Percentiles rank a stretch among this genome's conserved stretches.
phyloP scores from a whole-genome alignment of 1,284 basidiomycete species.

The Leccinum cinnamomeum region DNA sequence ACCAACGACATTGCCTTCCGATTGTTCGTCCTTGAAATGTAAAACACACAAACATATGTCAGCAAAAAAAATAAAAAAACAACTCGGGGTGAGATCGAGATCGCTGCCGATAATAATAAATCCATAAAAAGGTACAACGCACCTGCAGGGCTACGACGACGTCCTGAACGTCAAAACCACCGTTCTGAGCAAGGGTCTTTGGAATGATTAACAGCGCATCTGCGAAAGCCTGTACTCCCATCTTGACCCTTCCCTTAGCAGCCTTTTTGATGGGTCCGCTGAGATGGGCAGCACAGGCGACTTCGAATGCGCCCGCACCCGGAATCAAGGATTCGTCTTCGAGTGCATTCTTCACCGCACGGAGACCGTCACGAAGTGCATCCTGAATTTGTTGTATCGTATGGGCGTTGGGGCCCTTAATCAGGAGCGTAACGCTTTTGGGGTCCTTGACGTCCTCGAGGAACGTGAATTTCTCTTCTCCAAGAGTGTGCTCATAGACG shows the following conservation, averaged over 20 bases:
- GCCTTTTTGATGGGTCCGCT: conserved; percentile 77
- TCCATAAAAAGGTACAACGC: conserved; percentile 19
- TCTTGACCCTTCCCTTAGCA: conserved; percentile 95
- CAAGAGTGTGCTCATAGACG: conserved; percentile 98
- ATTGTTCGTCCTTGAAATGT: conserved; percentile 77
- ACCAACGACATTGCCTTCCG: conserved; percentile 89
- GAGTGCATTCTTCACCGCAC: conserved; percentile 95
- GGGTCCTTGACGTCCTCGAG: conserved; percentile 96
- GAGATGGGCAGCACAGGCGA: conserved; percentile 89
- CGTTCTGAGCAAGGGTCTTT: conserved; percentile 96
- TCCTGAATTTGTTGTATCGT: conserved; percentile 98
- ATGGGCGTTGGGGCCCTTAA: conserved; percentile 98
- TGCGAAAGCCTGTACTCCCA: conserved; percentile 97
- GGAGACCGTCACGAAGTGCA: conserved; percentile 93
- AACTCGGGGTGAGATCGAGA: conserved; percentile 10
- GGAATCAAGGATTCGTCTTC: conserved; percentile 91
- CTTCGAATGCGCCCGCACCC: conserved; percentile 96
- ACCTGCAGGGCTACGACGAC: conserved; percentile 89
- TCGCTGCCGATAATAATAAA: conserved; percentile 3
- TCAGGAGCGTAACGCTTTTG: conserved; percentile 95
- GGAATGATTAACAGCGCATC: conserved; percentile 95
- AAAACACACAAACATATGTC: not conserved
- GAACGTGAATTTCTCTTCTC: conserved; percentile 99
- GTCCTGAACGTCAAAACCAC: conserved; percentile 97
- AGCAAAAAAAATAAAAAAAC: not conserved